Evolutionary conservation across 495 filamentous ascomycete species (phyloP).

Genomic region (Xylaria acuta): DNA sequence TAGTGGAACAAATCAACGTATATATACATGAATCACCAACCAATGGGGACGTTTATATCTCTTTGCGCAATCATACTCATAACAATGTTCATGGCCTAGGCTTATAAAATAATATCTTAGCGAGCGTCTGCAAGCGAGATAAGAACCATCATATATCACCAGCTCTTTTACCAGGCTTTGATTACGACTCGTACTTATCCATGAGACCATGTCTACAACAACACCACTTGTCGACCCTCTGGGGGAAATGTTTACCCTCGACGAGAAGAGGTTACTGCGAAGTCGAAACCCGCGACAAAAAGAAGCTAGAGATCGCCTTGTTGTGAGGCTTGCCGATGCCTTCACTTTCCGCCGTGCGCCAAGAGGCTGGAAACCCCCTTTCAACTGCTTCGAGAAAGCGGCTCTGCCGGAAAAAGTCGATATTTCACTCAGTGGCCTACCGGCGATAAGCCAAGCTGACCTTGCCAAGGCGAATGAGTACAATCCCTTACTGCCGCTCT

Average conservation of each 20-base stretch:
- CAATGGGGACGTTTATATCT: not conserved
- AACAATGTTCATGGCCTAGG: not conserved
- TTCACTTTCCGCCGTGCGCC: constrained; percentile 24
- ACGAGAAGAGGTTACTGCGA: constrained; percentile 18
- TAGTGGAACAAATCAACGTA: not conserved
- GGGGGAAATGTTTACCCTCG: not conserved
- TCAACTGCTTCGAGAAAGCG: constrained; percentile 17
- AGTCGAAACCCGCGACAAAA: not conserved
- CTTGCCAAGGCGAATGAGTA: constrained; percentile 19
- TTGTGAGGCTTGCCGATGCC: constrained; percentile 24
- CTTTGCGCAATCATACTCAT: not conserved
- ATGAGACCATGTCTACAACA: not conserved
- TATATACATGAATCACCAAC: not conserved
- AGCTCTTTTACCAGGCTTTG: not conserved
- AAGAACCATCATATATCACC: not conserved
- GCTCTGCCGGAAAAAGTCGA: not conserved
- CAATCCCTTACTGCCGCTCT: not conserved
- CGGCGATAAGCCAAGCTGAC: constrained; percentile 7
- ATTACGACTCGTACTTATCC: not conserved
- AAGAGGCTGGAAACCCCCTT: constrained; percentile 8
- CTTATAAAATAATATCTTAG: not conserved
- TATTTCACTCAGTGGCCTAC: not conserved
- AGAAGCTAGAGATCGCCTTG: not conserved
- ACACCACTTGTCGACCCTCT: not conserved
- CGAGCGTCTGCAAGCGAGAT: not conserved